Evolutionary conservation across 768 basidiomycete species (phyloP), one percentile per base, ranked within the genome.

Genomic region (Leccinum pellstonianum): DNA sequence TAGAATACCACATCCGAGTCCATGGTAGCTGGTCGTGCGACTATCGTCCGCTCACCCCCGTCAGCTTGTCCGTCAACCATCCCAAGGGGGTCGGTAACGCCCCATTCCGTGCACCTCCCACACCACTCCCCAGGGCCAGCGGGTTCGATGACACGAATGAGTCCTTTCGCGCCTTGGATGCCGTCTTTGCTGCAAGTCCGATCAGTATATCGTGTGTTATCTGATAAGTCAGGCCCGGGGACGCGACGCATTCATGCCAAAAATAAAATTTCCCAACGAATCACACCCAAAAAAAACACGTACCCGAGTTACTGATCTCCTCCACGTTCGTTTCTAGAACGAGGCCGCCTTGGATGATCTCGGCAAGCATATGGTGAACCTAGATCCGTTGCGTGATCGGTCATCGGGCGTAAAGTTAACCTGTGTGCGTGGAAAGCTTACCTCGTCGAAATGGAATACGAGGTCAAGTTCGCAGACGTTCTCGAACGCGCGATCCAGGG

Each of bases 381-480:
- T 67, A 35, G 54, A 43, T 17, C 8, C 48, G 7, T 56, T 25
- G 46, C n/a, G 49, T 57, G 43, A 67, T 27, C 50, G 19, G 19
- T 48, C 53, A 59, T 38, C 49, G 10, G 14, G 46, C 21, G 46
- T 47, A 47, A 41, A 41, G 9, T 27, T 51, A 52, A 11, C 17
- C 25, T 19, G 33, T 17, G 23, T 15, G 19, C 46, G 29, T 56
- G 12, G 10, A 53, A 33, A 64, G n/a, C 81, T 33, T 65, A 93
- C 95, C 81, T 98, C 95, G 73, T 98, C 97, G 68, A 98, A 99
- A 73, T 98, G 95, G 74, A 98, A 99, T 54, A 99, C 95, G 12
- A 99, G 82, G 73, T 99, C 97, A 49, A 99, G 80, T 74, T 99
- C 97, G 75, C 97, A 98, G 0, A 99, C 97, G 68, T 98, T 98